phyloP scores from a whole-genome alignment of 345 rosid genomes.

The Pistacia integerrima region DNA sequence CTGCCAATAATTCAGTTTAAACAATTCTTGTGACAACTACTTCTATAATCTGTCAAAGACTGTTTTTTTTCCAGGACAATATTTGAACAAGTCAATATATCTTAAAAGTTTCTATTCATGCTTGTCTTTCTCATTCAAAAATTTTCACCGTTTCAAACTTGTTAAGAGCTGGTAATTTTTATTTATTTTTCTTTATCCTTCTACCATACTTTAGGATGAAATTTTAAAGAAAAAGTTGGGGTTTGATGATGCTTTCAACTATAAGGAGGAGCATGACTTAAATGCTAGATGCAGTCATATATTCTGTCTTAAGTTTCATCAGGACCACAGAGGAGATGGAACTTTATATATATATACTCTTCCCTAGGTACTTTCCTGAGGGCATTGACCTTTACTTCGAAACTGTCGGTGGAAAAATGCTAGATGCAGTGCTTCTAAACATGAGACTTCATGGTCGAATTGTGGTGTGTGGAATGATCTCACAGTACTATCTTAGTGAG shows the following conservation, averaged over 20 bases:
- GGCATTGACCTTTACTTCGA: neutral
- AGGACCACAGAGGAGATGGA: no score
- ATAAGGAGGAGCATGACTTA: slow-evolving; percentile 54
- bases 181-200: no score
- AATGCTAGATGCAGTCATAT: slow-evolving; percentile 25
- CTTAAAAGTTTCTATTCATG: no score
- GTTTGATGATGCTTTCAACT: slow-evolving; percentile 69
- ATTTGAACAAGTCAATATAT: no score
- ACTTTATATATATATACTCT: neutral
- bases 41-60: no score
- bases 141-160: no score
- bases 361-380: neutral
- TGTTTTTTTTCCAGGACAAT: no score
- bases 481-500: neutral
- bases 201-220: slow-evolving; percentile 8
- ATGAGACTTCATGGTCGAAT: neutral
- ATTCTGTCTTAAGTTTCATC: no score
- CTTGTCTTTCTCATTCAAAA: no score
- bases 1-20: no score
- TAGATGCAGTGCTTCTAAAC: neutral
- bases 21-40: no score
- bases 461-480: neutral
- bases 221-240: slow-evolving; percentile 61
- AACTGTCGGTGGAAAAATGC: neutral
- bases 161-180: no score